Base-by-base conservation (phyloP, 805 yeast species). In the Starmerella vaccinii region DNA sequence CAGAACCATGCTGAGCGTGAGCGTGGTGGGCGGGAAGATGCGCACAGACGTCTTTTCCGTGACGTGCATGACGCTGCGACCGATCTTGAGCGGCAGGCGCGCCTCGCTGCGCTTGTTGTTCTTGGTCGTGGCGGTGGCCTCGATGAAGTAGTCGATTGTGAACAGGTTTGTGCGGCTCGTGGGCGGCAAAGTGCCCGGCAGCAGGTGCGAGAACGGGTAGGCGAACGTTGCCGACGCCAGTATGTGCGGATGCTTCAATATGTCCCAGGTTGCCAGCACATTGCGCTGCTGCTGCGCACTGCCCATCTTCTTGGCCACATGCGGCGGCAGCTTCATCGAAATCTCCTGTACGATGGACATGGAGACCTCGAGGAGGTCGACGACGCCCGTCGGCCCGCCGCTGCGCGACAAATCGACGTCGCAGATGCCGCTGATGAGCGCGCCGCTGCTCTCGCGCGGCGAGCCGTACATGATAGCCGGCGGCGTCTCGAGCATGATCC, bases 21-120 rank as follows among this genome's bases (percentile, higher is more conserved):
- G 81, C 39, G 83, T 84, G 0, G 97, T 90, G 7, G 99, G 97
- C 0, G 98, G 98, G 66, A 92, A 92, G 1, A 92, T 85, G 54
- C 99, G 76, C 34, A 87, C 68, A 1, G 95, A 85, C 61, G 84
- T 86, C 59, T 88, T 74, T 63, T 89, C 96, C 2, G 85, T 84
- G 6, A 92, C 90, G 42, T 86, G 71, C 22, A 85, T 65, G 27
- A 90, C 77, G 51, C 94, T 82, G 59, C 98, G 75, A 41, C 83
- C 74, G 2, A 92, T 72, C 57, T 81, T 75, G 8, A 92, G 57
- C 37, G 49, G 60, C 32, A 43, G 51, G 13, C 44, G 44, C 27
- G 46, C 22, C n/a, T 50, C 53, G n/a, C 51, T 43, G 15, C 44
- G 37, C 34, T 45, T 37, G 23, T 19, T 5, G 39, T 40, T 35